Evolutionary conservation across 176 grass and related monocot species (phyloP), one percentile per base, ranked within the genome.

Genomic region (Paspalum vaginatum): DNA sequence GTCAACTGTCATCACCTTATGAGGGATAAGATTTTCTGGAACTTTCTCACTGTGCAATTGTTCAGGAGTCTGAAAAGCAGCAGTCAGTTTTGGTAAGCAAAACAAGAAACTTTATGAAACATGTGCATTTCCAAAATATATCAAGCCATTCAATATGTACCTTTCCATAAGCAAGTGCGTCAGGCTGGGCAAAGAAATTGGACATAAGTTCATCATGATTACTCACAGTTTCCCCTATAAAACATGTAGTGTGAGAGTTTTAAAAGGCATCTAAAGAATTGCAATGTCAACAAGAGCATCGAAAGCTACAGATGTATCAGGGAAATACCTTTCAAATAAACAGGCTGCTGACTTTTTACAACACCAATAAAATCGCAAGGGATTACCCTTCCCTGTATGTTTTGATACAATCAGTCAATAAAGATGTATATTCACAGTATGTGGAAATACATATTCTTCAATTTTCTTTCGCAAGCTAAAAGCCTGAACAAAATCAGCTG

Each of bases 121-220:
- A 59, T 18, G 8, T 14, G 24, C 2, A 13, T 5, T 71, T 27
- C 5, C 18, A 17, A 79, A 79, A 84, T 66, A 51, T 49, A 63
- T 69, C 32, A 60, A 85, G 70, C 25, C 62, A 56, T 68, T 56
- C 49, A 54, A 14, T 47, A 81, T 61, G 66, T 65, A 99, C 96
- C 90, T 99, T 99, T 82, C 96, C 90, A 80, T 99, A 99, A 70
- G 96, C 92, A 95, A 95, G 96, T 32, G 96, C 96, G 88, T 99
- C 96, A 88, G 96, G 90, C 75, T 99, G 92, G 75, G 90, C 96
- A 79, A 99, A 95, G 89, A 99, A 99, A 83, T 99, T 95, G 52
- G 96, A 99, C 96, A 95, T 99, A 47, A 99, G 74, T 51, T 99
- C 92, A 65, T 99, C 90, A 91, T 99, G 92, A 81, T 99, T 99